Evolutionary conservation across 78 protist genomes (phyloP).

Genomic region (Planoprotostelium fungivorum): DNA sequence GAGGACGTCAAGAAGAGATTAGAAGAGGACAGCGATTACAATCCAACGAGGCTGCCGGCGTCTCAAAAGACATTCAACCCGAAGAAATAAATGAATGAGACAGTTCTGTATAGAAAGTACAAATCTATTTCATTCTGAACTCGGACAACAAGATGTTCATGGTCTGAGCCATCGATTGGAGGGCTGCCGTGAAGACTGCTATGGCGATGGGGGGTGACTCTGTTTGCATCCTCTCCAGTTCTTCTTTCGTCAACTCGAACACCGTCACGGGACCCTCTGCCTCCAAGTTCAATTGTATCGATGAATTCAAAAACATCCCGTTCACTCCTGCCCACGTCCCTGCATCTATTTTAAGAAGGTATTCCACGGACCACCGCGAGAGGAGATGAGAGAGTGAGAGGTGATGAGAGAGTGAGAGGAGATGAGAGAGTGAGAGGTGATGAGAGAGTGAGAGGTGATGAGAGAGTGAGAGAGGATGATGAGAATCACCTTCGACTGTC

Average conservation of each 20-base stretch:
- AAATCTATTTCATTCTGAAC: background rate
- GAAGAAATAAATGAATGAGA: no score
- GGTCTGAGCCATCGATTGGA: background rate
- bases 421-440: no score
- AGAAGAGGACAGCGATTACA: background rate
- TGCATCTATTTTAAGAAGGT: no score
- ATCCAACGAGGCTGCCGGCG: background rate
- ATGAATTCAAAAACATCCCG: background rate
- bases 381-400: no score
- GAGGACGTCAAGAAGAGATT: background rate
- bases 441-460: no score
- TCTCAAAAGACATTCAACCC: background rate
- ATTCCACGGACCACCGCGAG: no score
- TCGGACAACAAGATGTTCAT: background rate
- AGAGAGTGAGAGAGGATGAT: no score
- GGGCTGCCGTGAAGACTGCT: background rate
- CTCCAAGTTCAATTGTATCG: background rate
- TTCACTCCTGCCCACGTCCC: background rate
- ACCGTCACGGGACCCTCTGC: background rate
- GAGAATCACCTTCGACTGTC: background rate
- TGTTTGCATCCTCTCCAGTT: background rate
- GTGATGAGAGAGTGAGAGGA: no score
- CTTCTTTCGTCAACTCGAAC: background rate
- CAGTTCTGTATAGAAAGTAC: no score
- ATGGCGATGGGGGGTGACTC: background rate